Conservation (phyloP, 192 early-diverging fungal species). For the Gaertneriomyces sp. region DNA sequence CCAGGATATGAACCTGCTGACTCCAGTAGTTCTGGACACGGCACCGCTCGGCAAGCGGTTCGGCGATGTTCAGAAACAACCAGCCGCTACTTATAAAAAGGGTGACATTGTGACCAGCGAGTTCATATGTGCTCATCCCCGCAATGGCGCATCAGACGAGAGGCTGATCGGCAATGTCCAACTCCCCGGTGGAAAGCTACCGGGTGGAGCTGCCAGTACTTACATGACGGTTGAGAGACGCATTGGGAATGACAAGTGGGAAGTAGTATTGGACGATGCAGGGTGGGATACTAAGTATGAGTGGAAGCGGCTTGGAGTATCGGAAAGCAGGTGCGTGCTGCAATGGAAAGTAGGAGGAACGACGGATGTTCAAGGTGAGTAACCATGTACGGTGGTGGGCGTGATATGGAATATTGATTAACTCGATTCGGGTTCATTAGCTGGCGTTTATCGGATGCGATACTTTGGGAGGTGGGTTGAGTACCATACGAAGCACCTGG, state of each 20-base stretch:
- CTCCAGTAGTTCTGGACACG: slow-evolving; percentile 37
- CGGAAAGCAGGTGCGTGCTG: slow-evolving; percentile 34
- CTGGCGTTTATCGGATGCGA: slow-evolving; percentile 40
- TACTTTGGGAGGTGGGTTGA: slow-evolving; percentile 28
- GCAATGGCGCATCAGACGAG: slow-evolving; percentile 32
- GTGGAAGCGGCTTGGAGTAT: slow-evolving; percentile 38
- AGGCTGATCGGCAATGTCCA: slow-evolving; percentile 6
- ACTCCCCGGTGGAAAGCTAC: slow-evolving; percentile 1
- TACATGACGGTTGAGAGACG: slow-evolving; percentile 44
- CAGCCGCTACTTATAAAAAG: background rate
- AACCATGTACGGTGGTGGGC: background rate
- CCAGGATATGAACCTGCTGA: slow-evolving; percentile 34
- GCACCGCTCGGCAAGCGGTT: slow-evolving; percentile 29
- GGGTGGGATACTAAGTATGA: slow-evolving; percentile 43
- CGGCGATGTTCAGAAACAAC: slow-evolving; percentile 33
- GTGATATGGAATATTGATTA: background rate
- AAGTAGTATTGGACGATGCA: slow-evolving; percentile 35
- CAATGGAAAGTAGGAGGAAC: slow-evolving; percentile 38
- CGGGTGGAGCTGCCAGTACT: slow-evolving; percentile 11
- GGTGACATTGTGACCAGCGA: slow-evolving; percentile 24
- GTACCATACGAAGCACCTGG: background rate
- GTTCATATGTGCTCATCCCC: slow-evolving; percentile 47
- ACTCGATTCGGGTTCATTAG: slow-evolving; percentile 1
- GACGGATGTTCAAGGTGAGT: slow-evolving; percentile 11
- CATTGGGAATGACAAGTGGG: slow-evolving; percentile 27